phyloP scores from a whole-genome alignment of 2,329 filamentous ascomycete genomes.

The Colletotrichum trifolii region DNA sequence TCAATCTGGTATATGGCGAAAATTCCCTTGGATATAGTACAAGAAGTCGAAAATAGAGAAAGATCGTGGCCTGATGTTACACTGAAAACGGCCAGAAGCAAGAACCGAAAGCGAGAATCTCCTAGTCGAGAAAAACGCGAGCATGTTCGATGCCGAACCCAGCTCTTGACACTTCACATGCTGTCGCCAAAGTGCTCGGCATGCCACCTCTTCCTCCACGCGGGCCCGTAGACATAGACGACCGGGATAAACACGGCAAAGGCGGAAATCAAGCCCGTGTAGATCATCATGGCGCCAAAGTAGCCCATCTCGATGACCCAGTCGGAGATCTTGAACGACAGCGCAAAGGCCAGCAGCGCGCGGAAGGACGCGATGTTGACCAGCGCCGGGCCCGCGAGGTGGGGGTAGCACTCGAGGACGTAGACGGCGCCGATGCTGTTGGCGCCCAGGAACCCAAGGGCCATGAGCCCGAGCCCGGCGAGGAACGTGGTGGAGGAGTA shows the following conservation, averaged over 20 bases:
- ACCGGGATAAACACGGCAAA: conserved; percentile 43
- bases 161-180: conserved; percentile 33
- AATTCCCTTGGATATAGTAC: too few relatives aligned
- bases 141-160: too few relatives aligned
- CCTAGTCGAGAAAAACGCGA: too few relatives aligned
- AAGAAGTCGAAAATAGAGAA: too few relatives aligned
- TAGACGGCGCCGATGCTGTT: conserved; percentile 45
- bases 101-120: too few relatives aligned
- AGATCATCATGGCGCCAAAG: conserved; percentile 43
- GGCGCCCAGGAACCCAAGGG: conserved; percentile 43
- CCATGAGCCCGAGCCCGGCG: conserved; percentile 41
- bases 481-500: conserved; percentile 42
- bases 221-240: conserved; percentile 39
- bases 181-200: conserved; percentile 22
- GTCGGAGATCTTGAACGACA: conserved; percentile 42
- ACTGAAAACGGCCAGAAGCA: too few relatives aligned
- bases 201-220: conserved; percentile 28
- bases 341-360: conserved; percentile 43
- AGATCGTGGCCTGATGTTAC: too few relatives aligned
- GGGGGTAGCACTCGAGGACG: conserved; percentile 47
- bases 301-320: conserved; percentile 44
- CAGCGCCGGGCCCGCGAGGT: conserved; percentile 42
- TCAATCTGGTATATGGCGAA: too few relatives aligned
- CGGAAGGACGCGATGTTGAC: conserved; percentile 47
- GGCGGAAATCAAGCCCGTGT: conserved; percentile 45